phyloP scores from a whole-genome alignment of 164 flowering plant species.

The Vitis rotundifolia region DNA sequence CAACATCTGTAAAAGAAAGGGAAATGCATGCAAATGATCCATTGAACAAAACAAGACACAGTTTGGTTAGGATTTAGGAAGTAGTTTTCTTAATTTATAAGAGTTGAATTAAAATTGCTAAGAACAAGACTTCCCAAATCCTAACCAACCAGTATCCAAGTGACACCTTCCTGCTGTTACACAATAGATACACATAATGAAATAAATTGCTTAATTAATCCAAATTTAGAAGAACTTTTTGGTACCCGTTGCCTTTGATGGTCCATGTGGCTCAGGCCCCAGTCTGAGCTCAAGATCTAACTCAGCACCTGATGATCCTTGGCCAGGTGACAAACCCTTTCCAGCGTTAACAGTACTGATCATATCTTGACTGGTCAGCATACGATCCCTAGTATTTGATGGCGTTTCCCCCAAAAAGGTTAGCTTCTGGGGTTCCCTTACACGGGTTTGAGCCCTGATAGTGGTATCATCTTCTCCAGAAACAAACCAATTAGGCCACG shows the following conservation, averaged over 20 bases:
- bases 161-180: too few species aligned
- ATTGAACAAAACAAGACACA: too few species aligned
- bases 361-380: not conserved
- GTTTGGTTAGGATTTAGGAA: too few species aligned
- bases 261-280: slow-evolving; percentile 26
- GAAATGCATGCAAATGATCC: too few species aligned
- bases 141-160: too few species aligned
- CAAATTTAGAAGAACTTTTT: slow-evolving; percentile 21
- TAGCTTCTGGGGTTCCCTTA: slow-evolving; percentile 1
- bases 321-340: slow-evolving; percentile 1
- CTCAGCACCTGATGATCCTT: slow-evolving; percentile 5
- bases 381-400: not conserved
- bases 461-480: slow-evolving; percentile 1
- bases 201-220: too few species aligned
- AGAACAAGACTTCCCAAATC: too few species aligned
- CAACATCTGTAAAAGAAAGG: too few species aligned
- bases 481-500: not conserved
- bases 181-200: not conserved
- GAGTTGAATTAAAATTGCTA: too few species aligned
- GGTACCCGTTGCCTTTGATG: slow-evolving; percentile 13
- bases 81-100: too few species aligned
- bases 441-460: not conserved
- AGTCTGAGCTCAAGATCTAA: slow-evolving; percentile 40
- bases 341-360: not conserved
- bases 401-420: slow-evolving; percentile 16